Evolutionary conservation across 495 filamentous ascomycete species (phyloP).

Genomic region (Lasiosphaeriaceae sp.): DNA sequence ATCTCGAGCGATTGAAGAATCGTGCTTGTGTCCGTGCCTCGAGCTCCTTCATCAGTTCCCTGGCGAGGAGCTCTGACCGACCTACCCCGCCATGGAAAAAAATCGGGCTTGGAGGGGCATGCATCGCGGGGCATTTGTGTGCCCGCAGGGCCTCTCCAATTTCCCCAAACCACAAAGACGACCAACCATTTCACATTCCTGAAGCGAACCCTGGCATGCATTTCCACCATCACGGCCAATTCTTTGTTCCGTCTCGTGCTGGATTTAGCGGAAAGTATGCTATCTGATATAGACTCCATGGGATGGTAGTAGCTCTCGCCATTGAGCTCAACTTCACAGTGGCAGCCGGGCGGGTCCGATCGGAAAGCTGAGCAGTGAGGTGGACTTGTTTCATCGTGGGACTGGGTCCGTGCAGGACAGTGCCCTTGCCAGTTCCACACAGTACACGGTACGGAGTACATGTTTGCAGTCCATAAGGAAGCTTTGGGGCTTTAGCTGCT

Average conservation of each 20-base stretch:
- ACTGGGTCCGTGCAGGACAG: background rate
- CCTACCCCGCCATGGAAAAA: background rate
- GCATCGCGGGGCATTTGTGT: background rate
- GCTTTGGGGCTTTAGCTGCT: background rate
- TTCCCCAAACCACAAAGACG: background rate
- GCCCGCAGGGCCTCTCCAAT: background rate
- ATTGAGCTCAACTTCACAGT: background rate
- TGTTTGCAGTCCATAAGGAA: background rate
- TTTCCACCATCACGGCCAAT: too few relatives aligned
- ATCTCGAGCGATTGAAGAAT: too few relatives aligned
- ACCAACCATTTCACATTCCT: too few relatives aligned
- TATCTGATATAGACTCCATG: background rate
- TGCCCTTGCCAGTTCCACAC: background rate
- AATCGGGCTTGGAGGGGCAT: background rate
- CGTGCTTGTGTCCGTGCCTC: background rate
- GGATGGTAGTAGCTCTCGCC: background rate
- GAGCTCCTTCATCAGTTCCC: background rate
- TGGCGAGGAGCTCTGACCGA: background rate
- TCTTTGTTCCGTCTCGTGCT: background rate
- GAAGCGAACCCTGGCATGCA: too few relatives aligned
- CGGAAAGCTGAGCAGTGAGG: background rate
- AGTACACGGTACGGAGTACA: background rate
- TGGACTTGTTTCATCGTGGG: background rate
- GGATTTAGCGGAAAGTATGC: background rate
- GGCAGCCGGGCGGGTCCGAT: background rate